phyloP scores from a whole-genome alignment of 139 green algal species.

The Gonium pectorale region DNA sequence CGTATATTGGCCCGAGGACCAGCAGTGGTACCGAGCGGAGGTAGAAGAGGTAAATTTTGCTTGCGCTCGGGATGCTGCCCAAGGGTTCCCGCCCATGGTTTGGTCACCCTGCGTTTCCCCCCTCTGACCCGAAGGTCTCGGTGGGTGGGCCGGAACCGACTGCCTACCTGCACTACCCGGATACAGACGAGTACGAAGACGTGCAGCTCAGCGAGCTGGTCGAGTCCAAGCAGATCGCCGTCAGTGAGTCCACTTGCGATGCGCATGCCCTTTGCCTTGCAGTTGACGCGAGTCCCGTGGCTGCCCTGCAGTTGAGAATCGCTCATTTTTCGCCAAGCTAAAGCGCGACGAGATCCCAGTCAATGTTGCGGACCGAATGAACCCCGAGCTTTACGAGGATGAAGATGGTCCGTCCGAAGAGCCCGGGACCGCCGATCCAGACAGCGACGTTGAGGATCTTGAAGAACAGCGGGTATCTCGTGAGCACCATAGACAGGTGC shows the following conservation, averaged over 20 bases:
- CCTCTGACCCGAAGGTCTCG: too few relatives aligned
- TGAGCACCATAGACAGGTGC: slow-evolving; percentile 17
- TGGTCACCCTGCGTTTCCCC: too few relatives aligned
- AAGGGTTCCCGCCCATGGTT: too few relatives aligned
- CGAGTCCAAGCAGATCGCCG: slow-evolving; percentile 56
- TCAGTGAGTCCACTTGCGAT: slow-evolving; percentile 56
- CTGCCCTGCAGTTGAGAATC: slow-evolving; percentile 57
- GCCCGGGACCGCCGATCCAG: not conserved
- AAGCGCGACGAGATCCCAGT: slow-evolving; percentile 55
- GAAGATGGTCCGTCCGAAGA: not conserved
- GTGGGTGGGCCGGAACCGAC: slow-evolving; percentile 15
- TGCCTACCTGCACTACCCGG: slow-evolving; percentile 63
- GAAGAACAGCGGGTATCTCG: not conserved
- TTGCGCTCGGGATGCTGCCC: not conserved
- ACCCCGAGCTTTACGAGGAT: slow-evolving; percentile 44
- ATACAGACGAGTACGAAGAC: slow-evolving; percentile 66
- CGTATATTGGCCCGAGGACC: slow-evolving; percentile 63
- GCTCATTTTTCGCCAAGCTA: slow-evolving; percentile 16
- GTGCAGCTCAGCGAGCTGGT: slow-evolving; percentile 63
- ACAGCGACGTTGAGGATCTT: not conserved
- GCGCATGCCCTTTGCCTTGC: not conserved
- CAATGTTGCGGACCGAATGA: slow-evolving; percentile 31
- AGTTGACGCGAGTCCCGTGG: too few relatives aligned
- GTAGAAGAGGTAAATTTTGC: slow-evolving; percentile 52
- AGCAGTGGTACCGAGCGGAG: slow-evolving; percentile 57